Evolutionary conservation across 2,329 filamentous ascomycete genomes (phyloP).

Genomic region (Graphiopsis chlorocephala): DNA sequence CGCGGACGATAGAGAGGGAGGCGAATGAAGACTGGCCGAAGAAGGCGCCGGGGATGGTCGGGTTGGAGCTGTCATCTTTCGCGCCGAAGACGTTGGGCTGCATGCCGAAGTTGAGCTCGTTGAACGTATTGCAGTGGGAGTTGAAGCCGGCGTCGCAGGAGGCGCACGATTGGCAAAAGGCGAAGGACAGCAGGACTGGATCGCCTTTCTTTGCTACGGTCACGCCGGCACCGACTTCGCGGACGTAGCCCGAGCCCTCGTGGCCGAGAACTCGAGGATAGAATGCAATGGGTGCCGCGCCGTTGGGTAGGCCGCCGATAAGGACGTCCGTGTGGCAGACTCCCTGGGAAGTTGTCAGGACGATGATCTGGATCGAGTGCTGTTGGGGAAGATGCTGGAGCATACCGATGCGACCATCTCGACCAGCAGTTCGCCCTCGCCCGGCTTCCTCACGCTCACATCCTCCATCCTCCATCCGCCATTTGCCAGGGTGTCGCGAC

Average conservation of each 20-base stretch:
- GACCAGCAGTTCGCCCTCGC: constrained; percentile 51
- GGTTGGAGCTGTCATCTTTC: constrained; percentile 20
- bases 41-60: constrained; percentile 41
- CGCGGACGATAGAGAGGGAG: constrained; percentile 39
- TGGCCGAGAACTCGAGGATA: constrained; percentile 54
- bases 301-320: constrained; percentile 41
- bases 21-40: constrained; percentile 51
- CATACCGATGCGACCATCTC: constrained; percentile 47
- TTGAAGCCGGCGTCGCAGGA: constrained; percentile 47
- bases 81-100: constrained; percentile 27
- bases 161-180: constrained; percentile 48
- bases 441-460: constrained; percentile 36
- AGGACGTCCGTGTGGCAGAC: constrained; percentile 57
- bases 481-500: constrained; percentile 36
- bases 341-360: constrained; percentile 30
- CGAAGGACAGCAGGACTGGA: constrained; percentile 49
- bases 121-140: constrained; percentile 51
- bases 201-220: constrained; percentile 45
- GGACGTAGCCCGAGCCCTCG: constrained; percentile 53
- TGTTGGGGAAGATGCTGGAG: not conserved
- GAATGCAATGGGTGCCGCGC: constrained; percentile 36
- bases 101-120: constrained; percentile 44
- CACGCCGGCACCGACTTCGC: constrained; percentile 42
- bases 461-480: constrained; percentile 42
- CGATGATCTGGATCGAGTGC: constrained; percentile 11